Conservation (phyloP, 768 basidiomycete genomes). For the Mycena latifolia region DNA sequence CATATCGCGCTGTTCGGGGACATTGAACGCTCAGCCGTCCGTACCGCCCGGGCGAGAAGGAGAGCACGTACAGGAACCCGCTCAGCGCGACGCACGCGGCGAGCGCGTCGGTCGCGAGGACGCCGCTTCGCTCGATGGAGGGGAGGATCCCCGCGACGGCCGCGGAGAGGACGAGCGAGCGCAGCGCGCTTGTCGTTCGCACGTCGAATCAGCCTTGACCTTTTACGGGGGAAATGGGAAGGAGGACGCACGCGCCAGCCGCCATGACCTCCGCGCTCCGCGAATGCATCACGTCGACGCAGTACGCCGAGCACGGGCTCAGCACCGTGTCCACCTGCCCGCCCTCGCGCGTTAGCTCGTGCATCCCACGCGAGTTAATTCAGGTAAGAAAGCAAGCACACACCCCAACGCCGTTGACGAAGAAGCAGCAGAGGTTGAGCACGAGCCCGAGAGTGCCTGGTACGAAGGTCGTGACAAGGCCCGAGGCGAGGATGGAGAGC, state of each 20-base stretch:
- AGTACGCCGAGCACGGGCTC: conserved; percentile 67
- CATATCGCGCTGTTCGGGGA: conserved; percentile 64
- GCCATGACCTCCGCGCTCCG: conserved; percentile 76
- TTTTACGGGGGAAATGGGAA: background rate
- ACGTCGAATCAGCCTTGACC: background rate
- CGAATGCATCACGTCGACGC: conserved; percentile 69
- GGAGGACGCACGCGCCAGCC: conserved; percentile 62
- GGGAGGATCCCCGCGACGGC: conserved; percentile 64
- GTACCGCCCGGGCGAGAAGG: too few species aligned
- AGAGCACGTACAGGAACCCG: conserved; percentile 64
- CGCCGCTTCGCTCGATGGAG: conserved; percentile 64
- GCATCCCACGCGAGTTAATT: too few species aligned
- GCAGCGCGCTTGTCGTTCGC: conserved; percentile 54
- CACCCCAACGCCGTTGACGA: conserved; percentile 76
- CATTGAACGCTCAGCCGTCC: too few species aligned
- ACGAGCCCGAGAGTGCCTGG: conserved; percentile 11
- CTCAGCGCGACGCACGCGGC: conserved; percentile 60
- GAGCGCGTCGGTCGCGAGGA: conserved; percentile 60
- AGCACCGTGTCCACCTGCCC: conserved; percentile 68
- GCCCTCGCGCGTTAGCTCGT: too few species aligned
- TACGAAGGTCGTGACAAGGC: conserved; percentile 44
- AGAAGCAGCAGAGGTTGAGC: conserved; percentile 48
- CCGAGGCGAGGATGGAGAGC: conserved; percentile 53
- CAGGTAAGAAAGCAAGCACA: conserved; percentile 25
- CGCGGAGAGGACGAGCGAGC: conserved; percentile 57